Conservation (phyloP, 345 rosid genomes). For the Eucalyptus sp. region DNA sequence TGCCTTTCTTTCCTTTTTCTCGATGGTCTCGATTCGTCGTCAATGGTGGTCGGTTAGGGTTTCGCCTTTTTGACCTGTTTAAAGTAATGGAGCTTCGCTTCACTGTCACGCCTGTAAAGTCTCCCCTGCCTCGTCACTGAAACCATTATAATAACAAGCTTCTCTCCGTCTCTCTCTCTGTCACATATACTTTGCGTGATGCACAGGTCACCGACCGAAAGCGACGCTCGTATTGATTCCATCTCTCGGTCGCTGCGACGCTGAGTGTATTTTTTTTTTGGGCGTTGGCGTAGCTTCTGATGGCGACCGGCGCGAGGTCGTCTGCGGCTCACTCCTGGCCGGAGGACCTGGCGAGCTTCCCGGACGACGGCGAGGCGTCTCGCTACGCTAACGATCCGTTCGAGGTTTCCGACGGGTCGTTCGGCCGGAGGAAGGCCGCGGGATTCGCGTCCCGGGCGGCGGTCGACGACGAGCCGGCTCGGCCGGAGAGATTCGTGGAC, state of each 20-base stretch:
- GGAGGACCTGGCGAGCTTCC: slow-evolving; percentile 57
- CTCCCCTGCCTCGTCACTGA: neutral
- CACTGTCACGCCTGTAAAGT: slow-evolving; percentile 53
- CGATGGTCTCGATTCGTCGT: slow-evolving; percentile 20
- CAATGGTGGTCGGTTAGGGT: slow-evolving; percentile 22
- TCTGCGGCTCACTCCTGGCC: slow-evolving; percentile 45
- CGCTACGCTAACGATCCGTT: slow-evolving; percentile 29
- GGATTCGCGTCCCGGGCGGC: neutral
- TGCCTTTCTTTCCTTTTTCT: neutral
- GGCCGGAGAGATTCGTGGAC: slow-evolving; percentile 52
- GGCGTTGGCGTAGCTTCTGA: neutral
- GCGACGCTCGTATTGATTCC: neutral
- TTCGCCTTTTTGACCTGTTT: neutral
- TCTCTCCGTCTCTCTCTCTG: neutral
- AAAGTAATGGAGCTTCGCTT: slow-evolving; percentile 14
- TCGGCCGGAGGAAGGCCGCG: neutral
- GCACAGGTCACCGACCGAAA: neutral
- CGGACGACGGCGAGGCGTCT: slow-evolving; percentile 32
- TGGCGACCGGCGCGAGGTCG: neutral
- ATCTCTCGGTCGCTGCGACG: neutral
- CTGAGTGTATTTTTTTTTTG: neutral
- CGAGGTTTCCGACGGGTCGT: neutral
- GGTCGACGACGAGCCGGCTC: neutral
- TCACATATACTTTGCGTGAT: neutral
- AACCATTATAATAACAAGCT: slow-evolving; percentile 1